Base-by-base conservation (phyloP, 768 basidiomycete species). In the Phlebiopsis flavidoalba region DNA sequence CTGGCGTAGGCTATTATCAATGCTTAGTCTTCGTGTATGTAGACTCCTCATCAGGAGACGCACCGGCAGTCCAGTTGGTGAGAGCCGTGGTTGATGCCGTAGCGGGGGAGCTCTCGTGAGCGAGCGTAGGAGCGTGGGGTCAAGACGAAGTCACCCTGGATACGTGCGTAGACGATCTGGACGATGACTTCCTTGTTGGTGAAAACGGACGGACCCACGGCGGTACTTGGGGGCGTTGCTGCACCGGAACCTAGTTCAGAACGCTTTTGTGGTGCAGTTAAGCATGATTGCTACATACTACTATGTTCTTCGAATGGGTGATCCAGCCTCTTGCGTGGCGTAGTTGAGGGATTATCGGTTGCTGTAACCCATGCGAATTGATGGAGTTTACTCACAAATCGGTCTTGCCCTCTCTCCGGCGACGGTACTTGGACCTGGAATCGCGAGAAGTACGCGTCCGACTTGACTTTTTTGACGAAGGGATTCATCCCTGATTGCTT, bases 291-390 rank as follows among this genome's bases (percentile, higher is more conserved):
- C 57, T 10, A 76, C 86, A 36, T 73, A 90, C 89, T 97, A 98
- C 83, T 98, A n/a, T 98, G 87, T 98, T 98, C 85, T 99, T 99
- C 61, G 97, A 95, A 83, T 99, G 97, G 61, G 92, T 87, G 66
- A 98, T 87, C n/a, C 58, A 99, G 85, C 67, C 95, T 88, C 81
- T 98, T 97, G 68, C 97, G 92, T n/a, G 65, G 97, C 97, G 70
- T 98, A 98, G 84, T 98, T 94, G 60, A 10, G 31, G 7, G 57
- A 8, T 49, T 12, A 46, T 49, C 47, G 58, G 50, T 49, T 26
- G n/a, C 54, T 12, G 48, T 14, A n/a, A n/a, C 46, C 22, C 12
- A 37, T 3, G 24, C n/a, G 5, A 4, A 24, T 51, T 8, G 37
- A 65, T 10, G 22, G 35, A 57, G 40, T 57, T n/a, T 5, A 62